Evolutionary conservation across 2,329 filamentous ascomycete species (phyloP).

Genomic region (Stemphylium vesicarium): DNA sequence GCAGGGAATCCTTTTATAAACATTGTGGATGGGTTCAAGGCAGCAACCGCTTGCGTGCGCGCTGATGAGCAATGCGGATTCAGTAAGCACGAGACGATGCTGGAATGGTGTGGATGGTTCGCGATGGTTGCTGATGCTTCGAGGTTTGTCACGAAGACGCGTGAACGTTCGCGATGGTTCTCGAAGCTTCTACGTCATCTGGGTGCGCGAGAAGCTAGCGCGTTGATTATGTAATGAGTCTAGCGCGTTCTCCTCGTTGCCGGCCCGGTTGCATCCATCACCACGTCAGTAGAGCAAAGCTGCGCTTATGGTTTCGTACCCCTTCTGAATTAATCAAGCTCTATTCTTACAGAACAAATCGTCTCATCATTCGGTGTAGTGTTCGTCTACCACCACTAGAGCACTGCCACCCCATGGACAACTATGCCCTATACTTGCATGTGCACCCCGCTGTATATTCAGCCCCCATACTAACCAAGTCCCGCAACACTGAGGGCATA

Average conservation of each 20-base stretch:
- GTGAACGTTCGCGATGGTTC: slow-evolving; percentile 30
- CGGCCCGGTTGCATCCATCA: background rate
- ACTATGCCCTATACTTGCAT: too few relatives aligned
- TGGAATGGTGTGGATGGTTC: slow-evolving; percentile 34
- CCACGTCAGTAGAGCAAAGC: background rate
- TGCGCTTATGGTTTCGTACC: too few relatives aligned
- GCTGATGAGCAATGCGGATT: slow-evolving; percentile 37
- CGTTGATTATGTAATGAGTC: slow-evolving; percentile 29
- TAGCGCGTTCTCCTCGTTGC: background rate
- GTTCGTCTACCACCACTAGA: too few relatives aligned
- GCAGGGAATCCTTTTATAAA: slow-evolving; percentile 38
- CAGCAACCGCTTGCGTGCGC: slow-evolving; percentile 34
- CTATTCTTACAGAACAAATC: too few relatives aligned
- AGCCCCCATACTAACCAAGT: too few relatives aligned
- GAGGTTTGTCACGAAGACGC: slow-evolving; percentile 29
- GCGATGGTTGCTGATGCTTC: slow-evolving; percentile 34
- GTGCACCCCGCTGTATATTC: too few relatives aligned
- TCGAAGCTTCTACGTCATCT: slow-evolving; percentile 30
- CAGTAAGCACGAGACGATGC: slow-evolving; percentile 34
- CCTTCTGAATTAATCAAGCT: too few relatives aligned
- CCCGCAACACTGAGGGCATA: too few relatives aligned
- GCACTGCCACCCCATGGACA: too few relatives aligned
- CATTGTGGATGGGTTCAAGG: slow-evolving; percentile 33
- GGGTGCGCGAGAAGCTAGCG: slow-evolving; percentile 3
- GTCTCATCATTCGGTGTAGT: too few relatives aligned